A percentile compares a stretch with the other conserved stretches of the same genome.
phyloP scores from a whole-genome alignment of 345 rosid species.

The Arabis hirsuta region DNA sequence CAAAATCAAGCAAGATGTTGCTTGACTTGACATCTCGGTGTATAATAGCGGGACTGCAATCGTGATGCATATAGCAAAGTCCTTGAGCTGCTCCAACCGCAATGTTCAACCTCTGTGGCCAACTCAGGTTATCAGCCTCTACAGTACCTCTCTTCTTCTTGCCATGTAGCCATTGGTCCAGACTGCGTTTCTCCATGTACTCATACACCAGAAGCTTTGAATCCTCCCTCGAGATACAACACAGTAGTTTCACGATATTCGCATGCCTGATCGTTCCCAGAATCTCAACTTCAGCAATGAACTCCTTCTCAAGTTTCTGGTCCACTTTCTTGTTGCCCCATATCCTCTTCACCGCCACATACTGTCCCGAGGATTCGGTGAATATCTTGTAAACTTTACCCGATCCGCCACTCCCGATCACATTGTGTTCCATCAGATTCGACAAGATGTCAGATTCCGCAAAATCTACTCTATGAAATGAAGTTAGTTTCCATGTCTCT shows the following conservation, averaged over 20 bases:
- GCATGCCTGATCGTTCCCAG: conserved; percentile 77
- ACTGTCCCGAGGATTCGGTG: conserved; percentile 48
- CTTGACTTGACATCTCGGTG: conserved; percentile 94
- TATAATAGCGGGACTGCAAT: conserved; percentile 69
- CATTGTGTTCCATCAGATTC: conserved; percentile 67
- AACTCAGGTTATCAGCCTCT: conserved; percentile 44
- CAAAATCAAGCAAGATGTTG: conserved; percentile 78
- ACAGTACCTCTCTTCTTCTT: conserved; percentile 45
- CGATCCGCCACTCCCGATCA: conserved; percentile 91
- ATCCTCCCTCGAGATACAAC: conserved; percentile 82
- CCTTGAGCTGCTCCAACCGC: conserved; percentile 91
- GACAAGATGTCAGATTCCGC: conserved; percentile 61
- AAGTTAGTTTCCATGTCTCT: conserved; percentile 77
- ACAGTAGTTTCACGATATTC: conserved; percentile 80
- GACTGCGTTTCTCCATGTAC: conserved; percentile 84
- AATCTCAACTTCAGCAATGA: conserved; percentile 76
- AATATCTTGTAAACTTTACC: conserved; percentile 78
- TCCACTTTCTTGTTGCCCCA: conserved; percentile 62
- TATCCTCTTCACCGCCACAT: conserved; percentile 88
- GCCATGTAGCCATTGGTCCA: conserved; percentile 86
- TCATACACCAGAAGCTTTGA: conserved; percentile 94
- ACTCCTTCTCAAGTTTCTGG: conserved; percentile 69
- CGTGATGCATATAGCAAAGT: conserved; percentile 89
- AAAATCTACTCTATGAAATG: conserved; percentile 76
- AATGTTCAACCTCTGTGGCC: conserved; percentile 77